Evolutionary conservation across 495 filamentous ascomycete species (phyloP).

Genomic region (Delitschia confertaspora): DNA sequence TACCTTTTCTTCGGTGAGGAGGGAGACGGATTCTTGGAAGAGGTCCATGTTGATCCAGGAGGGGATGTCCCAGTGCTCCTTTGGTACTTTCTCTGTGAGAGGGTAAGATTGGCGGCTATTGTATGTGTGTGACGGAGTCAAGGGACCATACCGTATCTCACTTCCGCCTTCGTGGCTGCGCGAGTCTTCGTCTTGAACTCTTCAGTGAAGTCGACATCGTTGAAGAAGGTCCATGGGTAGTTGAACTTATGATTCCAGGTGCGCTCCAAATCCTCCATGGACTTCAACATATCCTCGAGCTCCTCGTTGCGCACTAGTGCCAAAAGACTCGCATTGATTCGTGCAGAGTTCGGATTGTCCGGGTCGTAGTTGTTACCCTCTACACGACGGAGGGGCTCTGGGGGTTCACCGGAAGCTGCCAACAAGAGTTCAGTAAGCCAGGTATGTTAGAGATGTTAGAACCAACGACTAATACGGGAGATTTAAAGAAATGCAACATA

Average conservation of each 20-base stretch:
- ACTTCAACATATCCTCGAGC: constrained; percentile 67
- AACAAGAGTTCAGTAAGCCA: constrained; percentile 1
- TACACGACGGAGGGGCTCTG: constrained; percentile 61
- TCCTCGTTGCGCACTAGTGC: constrained; percentile 92
- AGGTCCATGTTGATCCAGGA: constrained; percentile 85
- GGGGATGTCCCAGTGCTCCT: constrained; percentile 89
- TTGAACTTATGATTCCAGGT: constrained; percentile 99
- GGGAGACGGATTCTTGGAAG: constrained; percentile 71
- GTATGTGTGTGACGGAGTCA: neutral
- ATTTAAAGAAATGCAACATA: no score
- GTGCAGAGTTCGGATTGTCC: constrained; percentile 60
- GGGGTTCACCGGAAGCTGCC: constrained; percentile 74
- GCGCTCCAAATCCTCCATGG: constrained; percentile 83
- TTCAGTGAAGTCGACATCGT: constrained; percentile 81
- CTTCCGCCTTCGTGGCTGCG: constrained; percentile 73
- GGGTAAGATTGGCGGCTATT: constrained; percentile 18
- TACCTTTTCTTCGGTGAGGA: constrained; percentile 73
- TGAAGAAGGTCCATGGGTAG: constrained; percentile 99
- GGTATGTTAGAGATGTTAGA: neutral
- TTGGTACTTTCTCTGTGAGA: constrained; percentile 65
- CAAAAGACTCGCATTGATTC: constrained; percentile 88
- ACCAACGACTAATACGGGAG: no score
- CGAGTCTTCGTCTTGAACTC: constrained; percentile 81
- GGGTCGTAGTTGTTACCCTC: constrained; percentile 60
- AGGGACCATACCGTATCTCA: constrained; percentile 61